A percentile compares a stretch with the other conserved stretches of the same genome.
Evolutionary conservation across 2,329 filamentous ascomycete species (phyloP).

Genomic region (Alternaria dauci): DNA sequence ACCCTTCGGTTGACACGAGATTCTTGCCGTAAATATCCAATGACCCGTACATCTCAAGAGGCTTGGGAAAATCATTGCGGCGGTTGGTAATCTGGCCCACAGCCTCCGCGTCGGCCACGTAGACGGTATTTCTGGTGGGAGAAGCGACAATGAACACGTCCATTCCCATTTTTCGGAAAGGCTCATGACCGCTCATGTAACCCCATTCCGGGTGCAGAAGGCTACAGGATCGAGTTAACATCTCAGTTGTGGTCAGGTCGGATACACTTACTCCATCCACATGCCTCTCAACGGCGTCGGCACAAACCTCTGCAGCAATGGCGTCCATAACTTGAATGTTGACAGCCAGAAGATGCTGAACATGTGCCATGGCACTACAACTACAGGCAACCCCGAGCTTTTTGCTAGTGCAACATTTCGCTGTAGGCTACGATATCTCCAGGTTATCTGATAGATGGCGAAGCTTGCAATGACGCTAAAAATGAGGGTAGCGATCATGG

Average conservation of each 20-base stretch:
- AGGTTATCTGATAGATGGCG: slow-evolving; percentile 41
- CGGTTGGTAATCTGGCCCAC: slow-evolving; percentile 71
- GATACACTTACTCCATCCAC: slow-evolving; percentile 66
- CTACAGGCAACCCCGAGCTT: slow-evolving; percentile 56
- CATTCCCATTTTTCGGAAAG: slow-evolving; percentile 65
- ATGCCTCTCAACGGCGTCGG: slow-evolving; percentile 64
- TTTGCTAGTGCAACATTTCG: slow-evolving; percentile 57
- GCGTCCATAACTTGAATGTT: slow-evolving; percentile 63
- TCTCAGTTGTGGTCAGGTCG: not conserved
- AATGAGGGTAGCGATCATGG: slow-evolving; percentile 39
- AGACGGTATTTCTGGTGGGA: slow-evolving; percentile 62
- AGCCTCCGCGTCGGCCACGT: slow-evolving; percentile 69
- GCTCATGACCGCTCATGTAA: slow-evolving; percentile 64
- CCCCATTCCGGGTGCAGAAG: slow-evolving; percentile 68
- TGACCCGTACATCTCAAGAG: slow-evolving; percentile 65
- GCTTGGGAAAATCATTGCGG: slow-evolving; percentile 76
- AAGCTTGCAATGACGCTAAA: slow-evolving; percentile 40
- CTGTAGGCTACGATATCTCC: slow-evolving; percentile 48
- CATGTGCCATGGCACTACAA: slow-evolving; percentile 54
- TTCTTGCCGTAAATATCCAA: slow-evolving; percentile 75
- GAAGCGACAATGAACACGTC: slow-evolving; percentile 73
- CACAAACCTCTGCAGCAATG: slow-evolving; percentile 61
- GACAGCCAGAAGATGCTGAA: slow-evolving; percentile 66
- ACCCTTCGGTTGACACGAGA: slow-evolving; percentile 74
- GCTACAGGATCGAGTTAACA: slow-evolving; percentile 45